phyloP scores from a whole-genome alignment of 768 basidiomycete genomes.

The Agaricus sinodeliciosus region DNA sequence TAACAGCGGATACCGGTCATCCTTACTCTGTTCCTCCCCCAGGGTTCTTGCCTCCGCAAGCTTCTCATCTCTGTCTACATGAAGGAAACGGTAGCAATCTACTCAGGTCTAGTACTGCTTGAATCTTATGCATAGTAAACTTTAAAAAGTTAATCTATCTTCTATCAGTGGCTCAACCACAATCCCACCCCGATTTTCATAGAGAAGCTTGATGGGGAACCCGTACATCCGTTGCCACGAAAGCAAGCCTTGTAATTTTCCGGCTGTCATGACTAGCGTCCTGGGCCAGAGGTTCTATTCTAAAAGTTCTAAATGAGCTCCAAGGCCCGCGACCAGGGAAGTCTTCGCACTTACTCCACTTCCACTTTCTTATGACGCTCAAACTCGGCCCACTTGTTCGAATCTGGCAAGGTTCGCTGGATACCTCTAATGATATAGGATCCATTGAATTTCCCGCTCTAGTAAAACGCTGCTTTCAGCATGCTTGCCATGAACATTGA shows the following conservation, averaged over 20 bases:
- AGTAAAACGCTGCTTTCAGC: neutral
- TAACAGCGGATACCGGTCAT: too few species aligned
- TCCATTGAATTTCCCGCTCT: slow-evolving; percentile 8
- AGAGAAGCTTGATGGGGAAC: slow-evolving; percentile 7
- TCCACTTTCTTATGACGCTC: slow-evolving; percentile 9
- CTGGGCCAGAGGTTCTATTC: slow-evolving; percentile 6
- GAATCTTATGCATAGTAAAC: neutral
- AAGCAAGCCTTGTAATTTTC: slow-evolving; percentile 6
- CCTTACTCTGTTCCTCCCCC: neutral
- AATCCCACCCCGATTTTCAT: neutral
- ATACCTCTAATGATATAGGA: slow-evolving; percentile 6
- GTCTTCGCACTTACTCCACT: neutral
- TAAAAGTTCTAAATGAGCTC: neutral
- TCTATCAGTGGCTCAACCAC: neutral
- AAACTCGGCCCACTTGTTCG: slow-evolving; percentile 2
- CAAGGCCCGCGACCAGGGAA: neutral
- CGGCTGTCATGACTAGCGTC: neutral
- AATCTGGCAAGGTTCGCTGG: slow-evolving; percentile 3
- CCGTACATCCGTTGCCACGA: slow-evolving; percentile 3
- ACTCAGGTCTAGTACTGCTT: neutral
- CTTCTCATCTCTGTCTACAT: too few species aligned
- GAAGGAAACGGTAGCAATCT: too few species aligned
- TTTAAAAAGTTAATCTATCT: neutral
- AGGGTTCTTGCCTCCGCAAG: too few species aligned
- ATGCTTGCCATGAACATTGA: neutral